Base-by-base conservation (phyloP, 2,329 filamentous ascomycete genomes). In the Bisporella sp. region DNA sequence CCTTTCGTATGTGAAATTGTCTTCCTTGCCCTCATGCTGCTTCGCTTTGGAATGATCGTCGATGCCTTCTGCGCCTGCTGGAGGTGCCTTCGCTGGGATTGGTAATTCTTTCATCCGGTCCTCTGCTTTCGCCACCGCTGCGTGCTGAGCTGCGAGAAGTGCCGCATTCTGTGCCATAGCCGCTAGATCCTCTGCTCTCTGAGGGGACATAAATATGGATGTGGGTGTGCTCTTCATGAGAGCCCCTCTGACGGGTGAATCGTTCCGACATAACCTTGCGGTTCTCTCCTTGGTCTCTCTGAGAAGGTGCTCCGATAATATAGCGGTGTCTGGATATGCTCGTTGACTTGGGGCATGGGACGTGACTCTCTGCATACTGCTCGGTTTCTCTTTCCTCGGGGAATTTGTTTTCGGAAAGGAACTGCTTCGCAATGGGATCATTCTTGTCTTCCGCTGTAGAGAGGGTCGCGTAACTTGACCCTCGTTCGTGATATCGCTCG, bases 141-240 rank as follows among this genome's bases (percentile, higher is more conserved):
- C 89, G 86, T 84, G 95, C 95, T 46, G 47, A 13, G 52, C 54
- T 33, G 48, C 45, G 8, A 47, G 39, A 9, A 28, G 33, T 9
- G 8, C 32, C 32, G 28, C n/a, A 9, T 46, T 39, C 11, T 46
- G 45, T 21, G 9, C 9, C 28, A 45, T 4, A 12, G n/a, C 40
- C 29, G 52, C 42, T 45, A 47, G 45, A 37, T 54, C 50, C 45
- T 41, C 39, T 9, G 39, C 46, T 43, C 21, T 51, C 49, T 44
- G 45, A 37, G 32, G 61, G 63, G 32, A 63, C 52, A 51, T 67
- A 62, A 61, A 67, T 56, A 54, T 66, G 64, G 44, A 65, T 58
- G 52, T 67, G 63, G 47, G 63, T 63, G 50, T 59, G 59, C 30
- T 60, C 58, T 55, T 58, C 57, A 48, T 30, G 31, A 45, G 49